Evolutionary conservation across 441 rosid genomes (phyloP), one percentile per base, ranked within the genome.

Genomic region (Mallotus repandus): DNA sequence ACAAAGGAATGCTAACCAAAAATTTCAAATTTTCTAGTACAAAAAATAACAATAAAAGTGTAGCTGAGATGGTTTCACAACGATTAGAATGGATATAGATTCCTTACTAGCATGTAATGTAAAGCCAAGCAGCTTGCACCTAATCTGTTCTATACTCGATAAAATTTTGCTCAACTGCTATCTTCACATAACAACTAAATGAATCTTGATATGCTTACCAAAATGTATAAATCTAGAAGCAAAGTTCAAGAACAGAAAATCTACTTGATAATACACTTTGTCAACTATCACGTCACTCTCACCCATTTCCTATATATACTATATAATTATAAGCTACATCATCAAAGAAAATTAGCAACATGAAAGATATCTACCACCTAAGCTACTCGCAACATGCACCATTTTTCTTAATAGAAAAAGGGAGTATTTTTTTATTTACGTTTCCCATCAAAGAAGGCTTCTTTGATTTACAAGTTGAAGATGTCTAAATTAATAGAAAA

Each of bases 81-180:
- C 29, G 1, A 25, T 25, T 25, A 25, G 0, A 25, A 25, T 25
- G 29, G 29, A 25, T 25, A 25, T 25, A 1, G 1, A 25, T 25
- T 25, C 29, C 29, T 25, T 1, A 25, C 1, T 1, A 25, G 29
- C 29, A 25, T 25, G 29, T 1, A 25, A 25, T 25, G 29, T 25
- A 25, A 25, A 25, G 29, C 0, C 29, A 25, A 1, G 29, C 29
- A 25, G 29, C 29, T 25, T 25, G 29, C 22, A 96, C 97, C 74
- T 87, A 93, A 62, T 96, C 97, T 46, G 90, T 81, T 79, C 91
- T 91, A 50, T 96, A 97, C 56, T 81, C 85, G 0, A 97, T 96
- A 77, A 93, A 93, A 82, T 84, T 87, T 66, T 84, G 83, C 29
- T 88, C 92, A 77, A 87, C 89, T 60, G 97, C 97, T 76, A 90